phyloP scores from a whole-genome alignment of 2,329 filamentous ascomycete species.

The Nectriaceae sp. region DNA sequence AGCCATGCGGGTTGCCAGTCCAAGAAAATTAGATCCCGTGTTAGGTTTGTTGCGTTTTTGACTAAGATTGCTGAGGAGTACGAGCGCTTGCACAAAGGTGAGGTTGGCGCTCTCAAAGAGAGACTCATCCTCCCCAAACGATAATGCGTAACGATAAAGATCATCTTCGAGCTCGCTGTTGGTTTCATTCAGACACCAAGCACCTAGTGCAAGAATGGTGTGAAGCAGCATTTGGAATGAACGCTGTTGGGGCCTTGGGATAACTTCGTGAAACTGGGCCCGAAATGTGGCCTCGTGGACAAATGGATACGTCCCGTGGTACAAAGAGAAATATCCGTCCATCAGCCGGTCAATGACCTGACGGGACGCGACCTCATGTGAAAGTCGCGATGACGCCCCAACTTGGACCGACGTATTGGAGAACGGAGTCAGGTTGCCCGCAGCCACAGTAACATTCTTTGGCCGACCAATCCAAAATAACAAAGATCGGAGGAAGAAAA shows the following conservation, averaged over 20 bases:
- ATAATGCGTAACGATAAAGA: slow-evolving; percentile 31
- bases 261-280: slow-evolving; percentile 36
- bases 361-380: slow-evolving; percentile 22
- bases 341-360: slow-evolving; percentile 30
- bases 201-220: slow-evolving; percentile 40
- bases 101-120: slow-evolving; percentile 36
- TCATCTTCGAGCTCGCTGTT: slow-evolving; percentile 29
- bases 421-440: background rate
- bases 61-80: slow-evolving; percentile 41
- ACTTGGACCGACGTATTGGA: background rate
- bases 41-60: slow-evolving; percentile 51
- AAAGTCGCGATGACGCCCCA: slow-evolving; percentile 18
- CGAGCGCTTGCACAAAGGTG: slow-evolving; percentile 32
- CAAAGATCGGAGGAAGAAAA: slow-evolving; percentile 32
- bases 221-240: slow-evolving; percentile 39
- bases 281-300: slow-evolving; percentile 48
- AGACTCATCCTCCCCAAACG: slow-evolving; percentile 29
- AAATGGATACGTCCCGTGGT: slow-evolving; percentile 47
- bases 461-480: slow-evolving; percentile 25
- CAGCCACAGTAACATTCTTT: background rate
- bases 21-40: slow-evolving; percentile 49
- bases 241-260: slow-evolving; percentile 28
- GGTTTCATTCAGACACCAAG: slow-evolving; percentile 33
- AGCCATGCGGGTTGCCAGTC: slow-evolving; percentile 48
- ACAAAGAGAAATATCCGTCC: slow-evolving; percentile 45